Conservation (phyloP, 129 eudicot genomes). For the Apium graveolens region DNA sequence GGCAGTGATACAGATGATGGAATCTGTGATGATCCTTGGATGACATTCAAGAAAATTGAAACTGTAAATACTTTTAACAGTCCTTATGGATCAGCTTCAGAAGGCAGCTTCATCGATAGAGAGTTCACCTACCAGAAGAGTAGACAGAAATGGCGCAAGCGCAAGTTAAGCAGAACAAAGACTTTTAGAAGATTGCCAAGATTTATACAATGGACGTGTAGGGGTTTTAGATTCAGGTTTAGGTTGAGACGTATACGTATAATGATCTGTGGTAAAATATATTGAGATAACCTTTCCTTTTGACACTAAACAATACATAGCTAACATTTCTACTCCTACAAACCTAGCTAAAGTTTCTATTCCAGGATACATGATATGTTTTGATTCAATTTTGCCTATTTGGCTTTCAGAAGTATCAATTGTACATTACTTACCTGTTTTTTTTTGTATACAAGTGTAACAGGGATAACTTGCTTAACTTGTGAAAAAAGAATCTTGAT, state of each 20-base stretch:
- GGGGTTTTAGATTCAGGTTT: conserved; percentile 23
- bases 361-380: not conserved
- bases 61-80: conserved; percentile 1
- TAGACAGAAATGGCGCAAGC: conserved; percentile 15
- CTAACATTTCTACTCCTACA: not conserved
- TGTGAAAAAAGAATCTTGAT: not conserved
- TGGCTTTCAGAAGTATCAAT: not conserved
- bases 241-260: conserved; percentile 31
- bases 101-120: conserved; percentile 7
- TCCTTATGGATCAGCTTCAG: conserved; percentile 11
- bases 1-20: conserved; percentile 57
- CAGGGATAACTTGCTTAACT: not conserved
- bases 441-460: not conserved
- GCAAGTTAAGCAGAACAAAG: conserved; percentile 38
- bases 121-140: conserved; percentile 5
- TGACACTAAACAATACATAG: not conserved
- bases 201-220: conserved; percentile 18
- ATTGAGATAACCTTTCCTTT: conserved; percentile 11
- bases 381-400: not conserved
- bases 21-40: conserved; percentile 59
- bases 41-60: conserved; percentile 20
- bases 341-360: not conserved
- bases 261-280: conserved; percentile 27
- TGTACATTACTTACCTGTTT: not conserved
- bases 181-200: conserved; percentile 54